A percentile compares a stretch with the other conserved stretches of the same genome.
phyloP scores from a whole-genome alignment of 2,329 filamentous ascomycete genomes.

The Aspergillus sojae region DNA sequence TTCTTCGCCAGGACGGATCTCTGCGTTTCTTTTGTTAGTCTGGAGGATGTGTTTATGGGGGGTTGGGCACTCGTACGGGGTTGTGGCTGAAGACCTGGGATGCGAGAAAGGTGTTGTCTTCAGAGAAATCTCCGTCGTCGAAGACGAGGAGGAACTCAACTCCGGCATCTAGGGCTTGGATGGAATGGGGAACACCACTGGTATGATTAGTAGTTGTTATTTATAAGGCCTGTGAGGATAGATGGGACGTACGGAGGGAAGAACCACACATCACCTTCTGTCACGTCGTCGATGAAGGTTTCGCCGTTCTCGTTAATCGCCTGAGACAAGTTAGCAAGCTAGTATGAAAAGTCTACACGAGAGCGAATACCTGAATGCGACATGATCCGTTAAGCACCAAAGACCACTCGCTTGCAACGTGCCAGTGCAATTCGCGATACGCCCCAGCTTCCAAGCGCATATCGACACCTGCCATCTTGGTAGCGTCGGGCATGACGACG shows the following conservation, averaged over 20 bases:
- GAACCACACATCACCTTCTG: slow-evolving; percentile 79
- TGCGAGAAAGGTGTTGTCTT: slow-evolving; percentile 75
- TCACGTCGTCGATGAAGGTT: slow-evolving; percentile 75
- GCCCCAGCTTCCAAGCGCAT: slow-evolving; percentile 61
- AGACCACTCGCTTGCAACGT: slow-evolving; percentile 43
- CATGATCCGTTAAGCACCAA: slow-evolving; percentile 43
- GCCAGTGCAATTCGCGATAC: slow-evolving; percentile 65
- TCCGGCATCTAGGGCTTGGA: slow-evolving; percentile 72
- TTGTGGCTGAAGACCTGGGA: slow-evolving; percentile 61
- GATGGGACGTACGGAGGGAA: slow-evolving; percentile 60
- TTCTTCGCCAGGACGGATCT: slow-evolving; percentile 59
- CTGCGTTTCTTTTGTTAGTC: slow-evolving; percentile 21
- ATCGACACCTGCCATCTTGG: slow-evolving; percentile 60
- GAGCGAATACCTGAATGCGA: slow-evolving; percentile 34
- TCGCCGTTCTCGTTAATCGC: slow-evolving; percentile 61
- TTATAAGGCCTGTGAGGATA: background rate
- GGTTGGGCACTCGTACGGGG: slow-evolving; percentile 26
- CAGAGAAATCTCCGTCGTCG: slow-evolving; percentile 61
- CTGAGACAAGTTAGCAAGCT: slow-evolving; percentile 16
- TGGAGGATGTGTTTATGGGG: background rate
- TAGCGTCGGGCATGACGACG: slow-evolving; percentile 53
- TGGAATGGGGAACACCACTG: slow-evolving; percentile 71
- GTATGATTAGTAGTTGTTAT: background rate
- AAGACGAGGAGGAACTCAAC: slow-evolving; percentile 67
- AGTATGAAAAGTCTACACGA: background rate